Evolutionary conservation across 2,329 filamentous ascomycete species (phyloP).

Genomic region (Fusarium miscanthi): DNA sequence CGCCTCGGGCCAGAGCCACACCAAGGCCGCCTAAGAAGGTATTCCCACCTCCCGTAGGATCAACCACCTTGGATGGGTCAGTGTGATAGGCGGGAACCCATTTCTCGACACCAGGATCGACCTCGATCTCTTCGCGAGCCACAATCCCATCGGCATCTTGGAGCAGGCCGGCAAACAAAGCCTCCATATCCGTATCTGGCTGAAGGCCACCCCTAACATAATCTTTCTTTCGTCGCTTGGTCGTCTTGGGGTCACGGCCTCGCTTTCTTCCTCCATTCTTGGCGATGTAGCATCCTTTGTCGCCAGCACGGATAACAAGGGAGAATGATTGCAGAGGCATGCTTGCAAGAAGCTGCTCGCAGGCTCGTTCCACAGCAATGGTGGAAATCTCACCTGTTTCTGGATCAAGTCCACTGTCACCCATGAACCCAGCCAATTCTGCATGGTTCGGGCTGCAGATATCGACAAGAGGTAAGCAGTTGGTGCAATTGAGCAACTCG

Average conservation of each 20-base stretch:
- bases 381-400: slow-evolving; percentile 65
- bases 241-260: slow-evolving; percentile 43
- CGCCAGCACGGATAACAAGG: slow-evolving; percentile 77
- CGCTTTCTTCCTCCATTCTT: slow-evolving; percentile 66
- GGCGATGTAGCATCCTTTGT: slow-evolving; percentile 76
- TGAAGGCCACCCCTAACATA: slow-evolving; percentile 63
- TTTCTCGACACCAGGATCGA: slow-evolving; percentile 72
- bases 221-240: slow-evolving; percentile 56
- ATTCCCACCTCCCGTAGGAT: slow-evolving; percentile 95
- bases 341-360: slow-evolving; percentile 70
- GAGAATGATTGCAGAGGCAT: slow-evolving; percentile 74
- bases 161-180: slow-evolving; percentile 68
- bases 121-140: slow-evolving; percentile 67
- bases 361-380: slow-evolving; percentile 65
- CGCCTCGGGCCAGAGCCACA: slow-evolving; percentile 69
- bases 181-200: slow-evolving; percentile 71
- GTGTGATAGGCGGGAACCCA: slow-evolving; percentile 85
- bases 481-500: slow-evolving; percentile 72
- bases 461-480: slow-evolving; percentile 70
- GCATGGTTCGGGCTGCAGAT: slow-evolving; percentile 84
- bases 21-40: slow-evolving; percentile 77
- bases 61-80: slow-evolving; percentile 70
- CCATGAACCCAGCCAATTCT: slow-evolving; percentile 90
- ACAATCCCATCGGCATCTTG: slow-evolving; percentile 64
- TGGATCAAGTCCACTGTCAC: slow-evolving; percentile 65